Base-by-base conservation (phyloP, 2,329 filamentous ascomycete species). In the Ambrosiella xylebori region DNA sequence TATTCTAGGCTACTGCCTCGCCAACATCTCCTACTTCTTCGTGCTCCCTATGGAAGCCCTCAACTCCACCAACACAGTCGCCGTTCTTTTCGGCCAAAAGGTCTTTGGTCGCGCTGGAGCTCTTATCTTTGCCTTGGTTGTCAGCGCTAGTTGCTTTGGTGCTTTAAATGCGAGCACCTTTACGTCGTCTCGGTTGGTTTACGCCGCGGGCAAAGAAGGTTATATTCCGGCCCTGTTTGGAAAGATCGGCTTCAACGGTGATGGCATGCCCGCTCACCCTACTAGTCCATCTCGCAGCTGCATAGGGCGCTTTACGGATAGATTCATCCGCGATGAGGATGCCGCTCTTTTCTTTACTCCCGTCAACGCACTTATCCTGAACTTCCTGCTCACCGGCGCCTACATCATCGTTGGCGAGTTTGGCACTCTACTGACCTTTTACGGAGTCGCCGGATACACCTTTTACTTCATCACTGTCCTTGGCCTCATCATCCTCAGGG, bases 401-500 rank as follows among this genome's bases (percentile, higher is more conserved):
- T 98, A 97, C 72, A 82, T 95, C 61, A 66, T 86, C 1, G 82
- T 95, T 4, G 93, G 93, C 70, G 88, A 95, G 68, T 97, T 98
- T 67, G 77, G 82, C 56, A 95, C 91, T 0, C 79, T 98, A 1
- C 78, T 97, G 59, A 97, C 93, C 0, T 98, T 98, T 68, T 97
- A 97, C 71, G 93, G 93, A 59, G 93, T 98, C 11, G 93, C 93
- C 0, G 90, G 90, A 12, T 98, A 98, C 69, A 88, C 88, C 0
- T 98, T 98, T 68, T 98, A 98, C 73, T 98, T 98, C 69, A 73
- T 95, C 58, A 94, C 91, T 0, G 93, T 98, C 0, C 79, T 98
- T 0, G 93, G 93, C 0, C 76, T 98, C 54, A 96, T 98, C 62
- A 80, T 98, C 56, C 75, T 98, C 61, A 79, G 93, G 37, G 88